These are phyloP conservation scores for Coccomyxa sp. DNA, from an alignment of 139 green algal species.

Conservation along the genomic window DNA sequence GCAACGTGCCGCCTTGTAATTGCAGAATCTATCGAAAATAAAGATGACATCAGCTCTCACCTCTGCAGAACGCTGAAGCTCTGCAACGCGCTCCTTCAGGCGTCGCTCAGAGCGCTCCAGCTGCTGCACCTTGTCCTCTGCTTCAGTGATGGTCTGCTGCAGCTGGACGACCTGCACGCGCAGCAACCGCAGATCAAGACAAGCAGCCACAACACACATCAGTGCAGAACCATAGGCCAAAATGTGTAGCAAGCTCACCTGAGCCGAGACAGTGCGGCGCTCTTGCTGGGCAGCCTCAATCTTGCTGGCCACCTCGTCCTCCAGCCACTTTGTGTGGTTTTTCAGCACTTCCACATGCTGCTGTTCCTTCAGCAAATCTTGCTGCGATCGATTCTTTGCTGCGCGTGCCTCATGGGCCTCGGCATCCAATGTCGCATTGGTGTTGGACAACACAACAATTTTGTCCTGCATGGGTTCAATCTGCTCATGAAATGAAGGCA, in stretches of 20 bases:
- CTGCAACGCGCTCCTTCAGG: slow-evolving; percentile 20
- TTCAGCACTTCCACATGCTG: slow-evolving; percentile 51
- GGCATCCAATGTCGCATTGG: slow-evolving; percentile 26
- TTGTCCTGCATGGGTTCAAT: slow-evolving; percentile 18
- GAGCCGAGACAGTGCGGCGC: slow-evolving; percentile 23
- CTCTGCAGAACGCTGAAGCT: slow-evolving; percentile 19
- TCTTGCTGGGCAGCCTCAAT: slow-evolving; percentile 25
- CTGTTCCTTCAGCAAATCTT: slow-evolving; percentile 24
- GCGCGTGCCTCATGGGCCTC: slow-evolving; percentile 29
- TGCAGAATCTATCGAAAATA: background rate
- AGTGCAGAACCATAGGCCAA: background rate
- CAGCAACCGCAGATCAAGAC: background rate
- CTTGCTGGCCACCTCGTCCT: slow-evolving; percentile 38
- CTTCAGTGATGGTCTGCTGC: slow-evolving; percentile 25
- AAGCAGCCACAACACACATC: background rate
- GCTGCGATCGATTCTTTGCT: slow-evolving; percentile 12
- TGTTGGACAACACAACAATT: slow-evolving; percentile 25
- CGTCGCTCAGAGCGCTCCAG: slow-evolving; percentile 9
- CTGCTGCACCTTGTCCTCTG: slow-evolving; percentile 21
- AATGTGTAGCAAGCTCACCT: background rate
- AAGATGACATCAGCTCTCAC: background rate
- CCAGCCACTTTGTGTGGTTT: slow-evolving; percentile 40
- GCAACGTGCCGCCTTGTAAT: background rate
- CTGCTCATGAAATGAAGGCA: background rate
- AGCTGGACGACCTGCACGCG: slow-evolving; percentile 30